Evolutionary conservation across 2,329 filamentous ascomycete genomes (phyloP).

Genomic region (Aaosphaeria pasadenensis): DNA sequence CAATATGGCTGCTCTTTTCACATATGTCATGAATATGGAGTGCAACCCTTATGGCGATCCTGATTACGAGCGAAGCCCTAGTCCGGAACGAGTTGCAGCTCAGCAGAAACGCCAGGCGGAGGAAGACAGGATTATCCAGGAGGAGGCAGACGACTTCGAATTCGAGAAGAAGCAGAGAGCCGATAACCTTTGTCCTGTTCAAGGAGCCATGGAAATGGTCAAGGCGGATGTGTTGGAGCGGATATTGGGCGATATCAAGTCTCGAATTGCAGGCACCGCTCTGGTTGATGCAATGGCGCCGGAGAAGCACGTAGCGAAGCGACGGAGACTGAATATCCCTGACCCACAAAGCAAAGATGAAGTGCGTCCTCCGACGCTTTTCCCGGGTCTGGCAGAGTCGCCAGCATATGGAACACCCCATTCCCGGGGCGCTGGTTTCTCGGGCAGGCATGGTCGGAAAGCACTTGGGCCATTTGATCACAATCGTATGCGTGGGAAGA

Average conservation of each 20-base stretch:
- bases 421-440: slow-evolving; percentile 42
- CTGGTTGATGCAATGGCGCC: slow-evolving; percentile 83
- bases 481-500: slow-evolving; percentile 40
- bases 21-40: slow-evolving; percentile 89
- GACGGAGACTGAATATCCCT: slow-evolving; percentile 73
- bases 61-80: slow-evolving; percentile 56
- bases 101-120: slow-evolving; percentile 61
- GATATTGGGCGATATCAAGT: slow-evolving; percentile 83
- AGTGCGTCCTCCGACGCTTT: slow-evolving; percentile 54
- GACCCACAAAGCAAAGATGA: slow-evolving; percentile 61
- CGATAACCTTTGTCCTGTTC: slow-evolving; percentile 84
- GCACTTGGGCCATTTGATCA: slow-evolving; percentile 45
- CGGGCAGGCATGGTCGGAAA: slow-evolving; percentile 37
- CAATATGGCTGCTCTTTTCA: slow-evolving; percentile 83
- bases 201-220: slow-evolving; percentile 76
- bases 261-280: slow-evolving; percentile 76
- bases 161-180: slow-evolving; percentile 87
- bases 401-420: slow-evolving; percentile 63
- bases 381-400: slow-evolving; percentile 55
- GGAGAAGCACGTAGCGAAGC: slow-evolving; percentile 72
- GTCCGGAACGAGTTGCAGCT: slow-evolving; percentile 48
- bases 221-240: slow-evolving; percentile 81
- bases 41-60: slow-evolving; percentile 68
- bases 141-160: slow-evolving; percentile 79
- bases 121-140: slow-evolving; percentile 62